A percentile compares a stretch with the other conserved stretches of the same genome.
phyloP scores from a whole-genome alignment of 441 rosid species.

The Dalechampia spathulata region DNA sequence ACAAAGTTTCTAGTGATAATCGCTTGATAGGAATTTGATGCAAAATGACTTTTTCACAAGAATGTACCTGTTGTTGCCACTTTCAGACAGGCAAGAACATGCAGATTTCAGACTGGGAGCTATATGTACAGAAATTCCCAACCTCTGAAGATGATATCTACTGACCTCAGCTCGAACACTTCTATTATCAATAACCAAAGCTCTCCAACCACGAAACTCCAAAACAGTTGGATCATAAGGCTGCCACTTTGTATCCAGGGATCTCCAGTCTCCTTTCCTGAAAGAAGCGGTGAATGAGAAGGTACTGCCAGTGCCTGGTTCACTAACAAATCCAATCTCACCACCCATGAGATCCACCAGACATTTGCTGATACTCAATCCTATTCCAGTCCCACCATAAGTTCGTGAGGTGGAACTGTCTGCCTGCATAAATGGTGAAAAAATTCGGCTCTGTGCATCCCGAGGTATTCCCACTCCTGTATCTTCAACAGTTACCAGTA shows the following conservation, averaged over 20 bases:
- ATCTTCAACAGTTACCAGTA: constrained; percentile 89
- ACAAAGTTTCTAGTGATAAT: neutral
- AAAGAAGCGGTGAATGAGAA: constrained; percentile 78
- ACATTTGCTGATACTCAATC: constrained; percentile 86
- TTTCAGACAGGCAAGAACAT: constrained; percentile 31
- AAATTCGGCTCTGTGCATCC: constrained; percentile 73
- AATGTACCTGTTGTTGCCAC: constrained; percentile 35
- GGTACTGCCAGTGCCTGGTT: constrained; percentile 70
- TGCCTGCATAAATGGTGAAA: constrained; percentile 98
- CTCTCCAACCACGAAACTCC: constrained; percentile 55
- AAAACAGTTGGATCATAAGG: constrained; percentile 35
- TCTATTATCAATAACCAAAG: constrained; percentile 71
- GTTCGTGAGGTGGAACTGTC: constrained; percentile 97
- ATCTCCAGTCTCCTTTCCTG: constrained; percentile 40
- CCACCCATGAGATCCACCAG: constrained; percentile 95
- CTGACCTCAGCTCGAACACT: constrained; percentile 76
- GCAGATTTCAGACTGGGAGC: constrained; percentile 42
- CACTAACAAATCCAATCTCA: constrained; percentile 86
- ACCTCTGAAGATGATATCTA: constrained; percentile 66
- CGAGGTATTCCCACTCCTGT: constrained; percentile 84
- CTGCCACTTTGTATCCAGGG: constrained; percentile 40
- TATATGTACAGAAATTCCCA: constrained; percentile 49
- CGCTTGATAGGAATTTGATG: neutral
- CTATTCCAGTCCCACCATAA: constrained; percentile 96
- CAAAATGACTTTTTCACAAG: neutral